Conservation (phyloP, 1,284 basidiomycete genomes). For the Psilocybe mexicana region DNA sequence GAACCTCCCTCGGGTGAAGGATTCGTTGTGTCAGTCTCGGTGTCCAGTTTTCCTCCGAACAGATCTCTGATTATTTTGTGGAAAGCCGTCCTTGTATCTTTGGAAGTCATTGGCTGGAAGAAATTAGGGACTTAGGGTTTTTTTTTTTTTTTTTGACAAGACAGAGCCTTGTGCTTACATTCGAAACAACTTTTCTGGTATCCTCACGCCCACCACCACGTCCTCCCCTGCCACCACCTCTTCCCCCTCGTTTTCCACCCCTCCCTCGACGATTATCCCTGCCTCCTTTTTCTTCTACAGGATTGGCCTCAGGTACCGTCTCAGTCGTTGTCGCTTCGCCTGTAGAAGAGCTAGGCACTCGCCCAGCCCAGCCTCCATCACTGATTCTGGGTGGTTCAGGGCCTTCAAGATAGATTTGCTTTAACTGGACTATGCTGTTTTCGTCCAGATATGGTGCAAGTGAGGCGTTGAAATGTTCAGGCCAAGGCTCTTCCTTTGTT, state of each 20-base stretch:
- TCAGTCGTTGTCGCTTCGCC: constrained; percentile 19
- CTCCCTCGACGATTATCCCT: constrained; percentile 42
- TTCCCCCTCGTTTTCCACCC: constrained; percentile 41
- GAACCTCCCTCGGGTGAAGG: constrained; percentile 62
- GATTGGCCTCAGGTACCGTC: constrained; percentile 41
- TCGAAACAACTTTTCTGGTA: constrained; percentile 72
- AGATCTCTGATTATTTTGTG: constrained; percentile 82
- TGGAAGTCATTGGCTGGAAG: constrained; percentile 78
- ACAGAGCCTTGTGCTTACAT: constrained; percentile 53
- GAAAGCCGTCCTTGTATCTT: constrained; percentile 78
- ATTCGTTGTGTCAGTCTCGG: constrained; percentile 65
- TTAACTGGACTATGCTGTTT: constrained; percentile 61
- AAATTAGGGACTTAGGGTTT: constrained; percentile 14
- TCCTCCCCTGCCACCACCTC: constrained; percentile 44
- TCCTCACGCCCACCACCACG: constrained; percentile 59
- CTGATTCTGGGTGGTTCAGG: constrained; percentile 65
- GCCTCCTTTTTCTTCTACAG: constrained; percentile 45
- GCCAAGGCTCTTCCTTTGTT: constrained; percentile 55
- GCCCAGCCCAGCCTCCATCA: constrained; percentile 68
- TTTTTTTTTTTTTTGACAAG: constrained; percentile 17
- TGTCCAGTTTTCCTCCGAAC: constrained; percentile 84
- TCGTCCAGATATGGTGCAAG: constrained; percentile 67
- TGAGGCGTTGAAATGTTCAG: constrained; percentile 54
- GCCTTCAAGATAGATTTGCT: constrained; percentile 76
- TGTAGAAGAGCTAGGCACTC: constrained; percentile 36